Conservation (phyloP, 495 filamentous ascomycete species). For the Tetracladium setigerum region DNA sequence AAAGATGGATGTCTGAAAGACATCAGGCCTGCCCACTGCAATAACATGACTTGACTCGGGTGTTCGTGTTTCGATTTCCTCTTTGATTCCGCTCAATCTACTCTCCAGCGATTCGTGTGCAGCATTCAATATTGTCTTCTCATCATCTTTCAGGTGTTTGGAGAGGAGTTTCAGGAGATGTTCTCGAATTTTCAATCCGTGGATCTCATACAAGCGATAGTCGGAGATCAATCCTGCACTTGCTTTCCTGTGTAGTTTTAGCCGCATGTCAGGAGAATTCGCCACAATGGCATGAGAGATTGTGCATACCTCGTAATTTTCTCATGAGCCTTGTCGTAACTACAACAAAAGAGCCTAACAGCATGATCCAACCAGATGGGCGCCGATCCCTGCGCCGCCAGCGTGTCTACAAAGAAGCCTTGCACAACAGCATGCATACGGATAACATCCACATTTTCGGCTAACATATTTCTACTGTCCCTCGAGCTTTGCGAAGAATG, state of each 20-base stretch:
- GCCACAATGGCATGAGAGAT: no score
- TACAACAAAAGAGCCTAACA: conserved; percentile 49
- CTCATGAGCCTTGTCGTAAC: conserved; percentile 52
- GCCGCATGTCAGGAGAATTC: no score
- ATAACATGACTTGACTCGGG: conserved; percentile 42
- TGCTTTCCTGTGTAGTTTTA: conserved; percentile 28
- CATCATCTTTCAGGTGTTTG: conserved; percentile 30
- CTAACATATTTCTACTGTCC: conserved; percentile 42
- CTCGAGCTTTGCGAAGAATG: conserved; percentile 36
- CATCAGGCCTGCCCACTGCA: conserved; percentile 34
- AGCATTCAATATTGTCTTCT: conserved; percentile 25
- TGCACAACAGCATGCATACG: conserved; percentile 75
- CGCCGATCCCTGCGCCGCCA: conserved; percentile 49
- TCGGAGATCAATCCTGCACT: conserved; percentile 60
- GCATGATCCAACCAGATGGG: conserved; percentile 59
- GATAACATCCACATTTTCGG: conserved; percentile 59
- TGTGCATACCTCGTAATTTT: conserved; percentile 32
- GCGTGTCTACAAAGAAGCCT: conserved; percentile 64
- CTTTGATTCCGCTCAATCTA: conserved; percentile 43
- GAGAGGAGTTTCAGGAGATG: conserved; percentile 28
- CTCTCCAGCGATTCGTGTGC: conserved; percentile 39
- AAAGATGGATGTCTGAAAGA: conserved; percentile 56
- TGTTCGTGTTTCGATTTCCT: conserved; percentile 49
- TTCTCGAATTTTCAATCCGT: conserved; percentile 49
- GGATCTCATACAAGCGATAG: conserved; percentile 62